Percentiles rank a stretch among this genome's conserved stretches.
These are phyloP conservation scores for Cladosporium sp. DNA, from an alignment of 2,329 filamentous ascomycete genomes.

Conservation along the genomic window DNA sequence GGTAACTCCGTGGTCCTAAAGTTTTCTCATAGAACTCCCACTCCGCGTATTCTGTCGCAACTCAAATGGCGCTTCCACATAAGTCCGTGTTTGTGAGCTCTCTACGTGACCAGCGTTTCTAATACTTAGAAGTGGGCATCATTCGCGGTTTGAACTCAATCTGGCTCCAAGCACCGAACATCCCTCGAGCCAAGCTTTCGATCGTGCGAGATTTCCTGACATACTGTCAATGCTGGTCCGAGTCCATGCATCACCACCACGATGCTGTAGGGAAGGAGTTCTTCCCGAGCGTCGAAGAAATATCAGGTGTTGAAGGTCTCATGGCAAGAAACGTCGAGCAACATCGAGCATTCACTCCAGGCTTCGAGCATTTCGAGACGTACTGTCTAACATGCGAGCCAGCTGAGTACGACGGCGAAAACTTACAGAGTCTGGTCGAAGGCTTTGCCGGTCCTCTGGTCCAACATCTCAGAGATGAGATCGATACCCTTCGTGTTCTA, in stretches of 20 bases:
- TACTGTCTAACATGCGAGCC: slow-evolving; percentile 23
- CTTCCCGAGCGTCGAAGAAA: slow-evolving; percentile 30
- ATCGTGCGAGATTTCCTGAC: slow-evolving; percentile 28
- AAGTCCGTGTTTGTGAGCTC: slow-evolving; percentile 16
- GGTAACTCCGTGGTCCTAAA: too few relatives aligned
- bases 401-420: slow-evolving; percentile 22
- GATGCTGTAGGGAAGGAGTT: slow-evolving; percentile 29
- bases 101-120: too few relatives aligned
- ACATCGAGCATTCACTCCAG: slow-evolving; percentile 29
- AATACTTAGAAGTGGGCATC: slow-evolving; percentile 18
- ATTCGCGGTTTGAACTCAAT: slow-evolving; percentile 36
- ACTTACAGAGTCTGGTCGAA: slow-evolving; percentile 22
- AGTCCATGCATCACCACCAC: slow-evolving; percentile 33
- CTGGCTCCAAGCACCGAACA: slow-evolving; percentile 29
- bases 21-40: slow-evolving; percentile 26
- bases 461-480: slow-evolving; percentile 25
- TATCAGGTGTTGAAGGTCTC: slow-evolving; percentile 25
- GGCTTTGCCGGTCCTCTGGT: slow-evolving; percentile 24
- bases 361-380: slow-evolving; percentile 25
- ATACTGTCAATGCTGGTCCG: slow-evolving; percentile 30
- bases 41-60: slow-evolving; percentile 31
- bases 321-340: slow-evolving; percentile 33
- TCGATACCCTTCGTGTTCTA: slow-evolving; percentile 21
- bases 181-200: slow-evolving; percentile 19
- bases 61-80: slow-evolving; percentile 34